Evolutionary conservation across 78 protist species (phyloP), one percentile per base, ranked within the genome.

Genomic region (Chrysochromulina tobinii): DNA sequence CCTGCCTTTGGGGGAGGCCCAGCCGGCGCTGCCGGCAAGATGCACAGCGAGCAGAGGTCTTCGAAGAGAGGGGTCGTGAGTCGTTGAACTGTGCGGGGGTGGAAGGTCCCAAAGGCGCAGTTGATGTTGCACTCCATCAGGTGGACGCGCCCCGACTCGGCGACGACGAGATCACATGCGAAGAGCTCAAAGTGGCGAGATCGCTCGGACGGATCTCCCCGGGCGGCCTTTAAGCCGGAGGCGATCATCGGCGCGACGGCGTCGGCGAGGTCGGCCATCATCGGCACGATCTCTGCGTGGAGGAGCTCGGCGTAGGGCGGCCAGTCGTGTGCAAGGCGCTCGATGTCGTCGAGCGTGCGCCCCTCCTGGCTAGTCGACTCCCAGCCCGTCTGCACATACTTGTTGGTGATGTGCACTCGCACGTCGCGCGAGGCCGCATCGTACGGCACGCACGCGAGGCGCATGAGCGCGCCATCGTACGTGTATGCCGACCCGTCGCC

Each of bases 331-430:
- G 79, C 4, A 3, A 17, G 5, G 12, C 79, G 17, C 79, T 69
- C 79, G 79, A 69, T 69, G 38, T 69, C 55, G 79, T 69, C 79
- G 14, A 69, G 79, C 79, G 64, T 59, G 64, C 64, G 64, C 23
- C 64, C 64, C 64, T 59, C 64, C 64, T 7, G 12, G 64, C 64
- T 59, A 3, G 12, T 2, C 27, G 57, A 1, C 11, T 75, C 83
- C 83, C 83, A 75, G 58, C 23, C n/a, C 2, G 83, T 75, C 57
- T 75, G 83, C 51, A 75, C 83, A 7, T 17, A 75, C 83, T 75
- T 75, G 83, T 75, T 75, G 58, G 83, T 75, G 83, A 75, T 75
- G 83, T 75, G 83, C 57, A n/a, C 83, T 2, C 83, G 83, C 15
- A 21, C 58, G 21, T 75, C 83, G 15, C 14, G 7, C 27, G 83